These are phyloP conservation scores for Alternaria sp. DNA, from an alignment of 2,329 filamentous ascomycete genomes.

Conservation along the genomic window DNA sequence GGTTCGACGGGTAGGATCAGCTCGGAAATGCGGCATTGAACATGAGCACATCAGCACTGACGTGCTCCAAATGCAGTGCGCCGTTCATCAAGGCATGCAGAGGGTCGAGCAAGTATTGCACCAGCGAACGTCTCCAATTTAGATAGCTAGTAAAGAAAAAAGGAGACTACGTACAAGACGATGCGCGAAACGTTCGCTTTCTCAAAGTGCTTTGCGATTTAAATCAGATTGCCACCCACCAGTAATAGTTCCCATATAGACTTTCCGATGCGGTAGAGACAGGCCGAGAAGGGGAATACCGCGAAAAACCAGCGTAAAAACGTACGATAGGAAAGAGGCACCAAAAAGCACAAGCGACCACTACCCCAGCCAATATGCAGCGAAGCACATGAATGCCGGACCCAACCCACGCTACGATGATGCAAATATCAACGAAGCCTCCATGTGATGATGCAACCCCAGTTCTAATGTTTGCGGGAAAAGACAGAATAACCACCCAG, in stretches of 20 bases:
- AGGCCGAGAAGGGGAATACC: constrained; percentile 12
- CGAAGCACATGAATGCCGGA: constrained; percentile 28
- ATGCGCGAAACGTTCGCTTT: constrained; percentile 20
- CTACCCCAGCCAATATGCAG: constrained; percentile 28
- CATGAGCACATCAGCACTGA: background rate
- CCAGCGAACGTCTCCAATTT: constrained; percentile 22
- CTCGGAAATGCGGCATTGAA: background rate
- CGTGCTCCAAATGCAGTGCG: background rate
- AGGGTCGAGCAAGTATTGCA: constrained; percentile 5
- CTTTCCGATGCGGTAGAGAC: constrained; percentile 15
- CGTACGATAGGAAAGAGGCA: constrained; percentile 12
- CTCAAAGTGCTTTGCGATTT: constrained; percentile 11
- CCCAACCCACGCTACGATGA: constrained; percentile 29
- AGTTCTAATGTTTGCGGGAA: constrained; percentile 32
- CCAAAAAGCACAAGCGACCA: constrained; percentile 33
- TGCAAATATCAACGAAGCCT: constrained; percentile 32
- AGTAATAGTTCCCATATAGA: constrained; percentile 17
- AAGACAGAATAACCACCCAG: constrained; percentile 32
- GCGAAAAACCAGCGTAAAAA: constrained; percentile 22
- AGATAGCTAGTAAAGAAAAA: constrained; percentile 10
- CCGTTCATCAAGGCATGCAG: background rate
- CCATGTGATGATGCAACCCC: constrained; percentile 32
- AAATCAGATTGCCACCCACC: constrained; percentile 27
- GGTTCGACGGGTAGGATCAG: background rate
- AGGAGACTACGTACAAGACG: constrained; percentile 11